Evolutionary conservation across 352 stramenopile species (phyloP).

Genomic region (Pythium inflatum): DNA sequence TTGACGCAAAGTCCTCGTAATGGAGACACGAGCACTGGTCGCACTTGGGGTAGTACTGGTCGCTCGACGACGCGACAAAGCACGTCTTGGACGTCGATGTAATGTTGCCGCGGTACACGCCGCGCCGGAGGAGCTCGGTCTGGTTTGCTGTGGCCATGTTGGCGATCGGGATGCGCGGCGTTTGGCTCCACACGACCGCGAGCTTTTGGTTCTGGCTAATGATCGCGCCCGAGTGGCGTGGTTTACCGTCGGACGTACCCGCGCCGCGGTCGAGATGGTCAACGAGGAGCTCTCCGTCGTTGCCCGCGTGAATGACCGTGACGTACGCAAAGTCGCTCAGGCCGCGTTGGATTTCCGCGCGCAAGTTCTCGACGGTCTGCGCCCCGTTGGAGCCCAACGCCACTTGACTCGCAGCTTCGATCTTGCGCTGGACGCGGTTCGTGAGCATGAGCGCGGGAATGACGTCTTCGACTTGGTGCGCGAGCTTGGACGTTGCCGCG

Average conservation of each 20-base stretch:
- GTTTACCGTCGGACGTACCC: background rate
- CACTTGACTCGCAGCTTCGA: background rate
- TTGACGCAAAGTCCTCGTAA: constrained; percentile 19
- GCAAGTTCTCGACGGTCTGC: background rate
- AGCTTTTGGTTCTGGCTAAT: constrained; percentile 13
- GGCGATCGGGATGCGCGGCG: background rate
- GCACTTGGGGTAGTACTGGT: constrained; percentile 4
- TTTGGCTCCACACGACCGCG: constrained; percentile 17
- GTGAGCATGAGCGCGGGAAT: constrained; percentile 15
- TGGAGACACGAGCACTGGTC: constrained; percentile 4
- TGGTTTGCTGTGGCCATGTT: constrained; percentile 5
- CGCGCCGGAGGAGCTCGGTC: constrained; percentile 20
- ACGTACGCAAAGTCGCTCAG: constrained; percentile 9
- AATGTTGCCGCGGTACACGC: constrained; percentile 15
- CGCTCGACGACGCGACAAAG: background rate
- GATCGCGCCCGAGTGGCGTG: constrained; percentile 2
- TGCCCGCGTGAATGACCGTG: constrained; percentile 14
- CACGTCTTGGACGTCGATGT: constrained; percentile 9
- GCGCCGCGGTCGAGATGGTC: constrained; percentile 15
- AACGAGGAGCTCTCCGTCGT: background rate
- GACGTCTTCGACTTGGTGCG: constrained; percentile 22
- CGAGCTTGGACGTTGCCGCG: constrained; percentile 3
- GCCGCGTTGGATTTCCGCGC: background rate
- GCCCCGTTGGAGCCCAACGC: background rate
- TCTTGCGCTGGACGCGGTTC: background rate